Evolutionary conservation across 2,329 filamentous ascomycete genomes (phyloP), one percentile per base, ranked within the genome.

Genomic region (Clonostachys chloroleuca): DNA sequence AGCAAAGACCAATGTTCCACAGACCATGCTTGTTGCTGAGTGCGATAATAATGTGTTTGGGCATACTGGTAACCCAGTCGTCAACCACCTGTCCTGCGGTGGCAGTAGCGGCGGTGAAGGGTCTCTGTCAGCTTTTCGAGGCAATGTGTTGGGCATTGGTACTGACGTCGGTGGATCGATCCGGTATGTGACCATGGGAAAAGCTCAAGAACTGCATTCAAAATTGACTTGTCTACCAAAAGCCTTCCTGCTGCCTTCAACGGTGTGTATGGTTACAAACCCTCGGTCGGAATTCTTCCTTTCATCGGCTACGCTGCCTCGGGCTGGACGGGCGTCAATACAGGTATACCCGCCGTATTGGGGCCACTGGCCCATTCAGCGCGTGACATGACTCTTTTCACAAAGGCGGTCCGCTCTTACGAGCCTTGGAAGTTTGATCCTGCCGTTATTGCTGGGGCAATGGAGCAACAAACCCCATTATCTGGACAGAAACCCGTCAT

Each of bases 21-120:
- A 80, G 2, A 80, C 81, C 12, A 83, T 86, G 74, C 86, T 87
- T 82, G 84, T 85, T 45, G 76, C 81, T 12, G 84, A 87, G 58
- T 78, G 73, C 2, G 78, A 84, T 14, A 87, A 86, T 63, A 84
- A 85, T 53, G 70, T 79, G 3, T 81, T 82, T 54, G 84, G 83
- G 9, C 72, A 80, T 12, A 84, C 81, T 0, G 59, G 80, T 17
- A 86, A 85, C 57, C 84, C 85, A 0, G 64, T 66, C 7, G 84
- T 85, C 56, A 73, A 79, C 20, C 64, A 64, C 4, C 67, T 81
- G 5, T 86, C 82, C 0, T 76, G 77, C 18, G 85, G 85, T 12
- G 85, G 85, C 10, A 83, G 77, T 35, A 84, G 81, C 0, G 85
- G 85, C 3, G 85, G 85, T 40, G 85, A 88, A 58, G 76, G 77